Conservation (phyloP, 2,329 filamentous ascomycete species). For the Trichoderma koningii region DNA sequence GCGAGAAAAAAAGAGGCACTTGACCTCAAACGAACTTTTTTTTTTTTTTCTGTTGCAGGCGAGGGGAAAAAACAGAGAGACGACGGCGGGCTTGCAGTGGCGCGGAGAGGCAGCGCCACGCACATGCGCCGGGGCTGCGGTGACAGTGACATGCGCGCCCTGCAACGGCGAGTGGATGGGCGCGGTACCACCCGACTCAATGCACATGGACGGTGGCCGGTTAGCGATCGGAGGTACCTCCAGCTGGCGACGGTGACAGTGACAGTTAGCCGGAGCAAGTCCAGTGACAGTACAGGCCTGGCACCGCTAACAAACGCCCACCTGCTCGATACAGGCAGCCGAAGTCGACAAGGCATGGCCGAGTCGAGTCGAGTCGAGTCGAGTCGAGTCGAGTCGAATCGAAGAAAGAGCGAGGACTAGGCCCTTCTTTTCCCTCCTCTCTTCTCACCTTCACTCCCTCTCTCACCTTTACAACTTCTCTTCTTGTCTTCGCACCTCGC, state of each 20-base stretch:
- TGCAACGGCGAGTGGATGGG: slow-evolving; percentile 1
- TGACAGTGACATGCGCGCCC: background rate
- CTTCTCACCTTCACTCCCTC: background rate
- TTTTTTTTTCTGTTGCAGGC: background rate
- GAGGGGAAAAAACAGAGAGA: slow-evolving; percentile 30
- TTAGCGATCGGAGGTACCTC: too few species aligned
- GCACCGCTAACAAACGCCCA: slow-evolving; percentile 5
- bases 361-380: background rate
- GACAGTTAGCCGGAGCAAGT: too few species aligned
- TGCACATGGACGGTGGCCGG: too few species aligned
- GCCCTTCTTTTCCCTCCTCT: background rate
- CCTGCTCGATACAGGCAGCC: slow-evolving; percentile 23
- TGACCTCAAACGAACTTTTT: too few species aligned
- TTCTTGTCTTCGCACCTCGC: background rate
- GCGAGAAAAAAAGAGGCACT: too few species aligned
- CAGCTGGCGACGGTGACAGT: too few species aligned
- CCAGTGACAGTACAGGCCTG: background rate
- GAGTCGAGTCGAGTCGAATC: background rate
- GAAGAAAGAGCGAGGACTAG: background rate
- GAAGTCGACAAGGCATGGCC: slow-evolving; percentile 2
- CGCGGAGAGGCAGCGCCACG: slow-evolving; percentile 9
- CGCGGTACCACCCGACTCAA: background rate
- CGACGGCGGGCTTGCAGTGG: slow-evolving; percentile 31
- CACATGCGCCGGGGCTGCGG: background rate
- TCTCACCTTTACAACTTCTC: background rate